Percentiles rank a stretch among this genome's conserved stretches.
These are phyloP conservation scores for Diaporthe humulicola DNA, from an alignment of 2,329 filamentous ascomycete species.

Conservation along the genomic window DNA sequence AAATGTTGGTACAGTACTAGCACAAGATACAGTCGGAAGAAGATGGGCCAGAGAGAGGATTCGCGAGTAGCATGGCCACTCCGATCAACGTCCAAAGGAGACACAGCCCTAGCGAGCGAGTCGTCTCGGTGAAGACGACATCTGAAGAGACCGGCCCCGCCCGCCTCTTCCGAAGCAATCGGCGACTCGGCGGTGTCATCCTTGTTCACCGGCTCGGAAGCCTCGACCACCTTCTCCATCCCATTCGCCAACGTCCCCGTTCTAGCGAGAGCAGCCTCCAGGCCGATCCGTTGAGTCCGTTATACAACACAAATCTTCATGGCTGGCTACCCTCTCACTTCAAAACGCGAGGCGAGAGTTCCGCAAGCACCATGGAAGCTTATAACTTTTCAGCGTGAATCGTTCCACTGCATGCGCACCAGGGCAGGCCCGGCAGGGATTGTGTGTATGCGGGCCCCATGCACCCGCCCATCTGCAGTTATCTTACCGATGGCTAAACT, in stretches of 20 bases:
- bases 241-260: background rate
- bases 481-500: conserved; percentile 23
- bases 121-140: background rate
- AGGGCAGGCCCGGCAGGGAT: background rate
- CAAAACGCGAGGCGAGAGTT: conserved; percentile 11
- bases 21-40: background rate
- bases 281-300: background rate
- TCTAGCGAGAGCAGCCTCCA: background rate
- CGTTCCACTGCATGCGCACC: background rate
- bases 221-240: background rate
- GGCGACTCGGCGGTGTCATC: background rate
- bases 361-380: background rate
- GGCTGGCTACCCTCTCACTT: background rate
- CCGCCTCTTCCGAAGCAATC: background rate
- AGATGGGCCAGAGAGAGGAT: background rate
- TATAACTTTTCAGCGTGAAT: background rate
- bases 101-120: background rate
- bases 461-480: conserved; percentile 13
- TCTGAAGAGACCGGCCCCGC: background rate
- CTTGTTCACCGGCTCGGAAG: background rate
- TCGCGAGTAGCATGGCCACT: background rate
- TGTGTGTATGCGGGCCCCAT: background rate
- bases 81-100: background rate
- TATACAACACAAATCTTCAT: background rate
- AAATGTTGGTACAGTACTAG: background rate